Evolutionary conservation across 768 basidiomycete species (phyloP).

Genomic region (Rhodocollybia butyracea): DNA sequence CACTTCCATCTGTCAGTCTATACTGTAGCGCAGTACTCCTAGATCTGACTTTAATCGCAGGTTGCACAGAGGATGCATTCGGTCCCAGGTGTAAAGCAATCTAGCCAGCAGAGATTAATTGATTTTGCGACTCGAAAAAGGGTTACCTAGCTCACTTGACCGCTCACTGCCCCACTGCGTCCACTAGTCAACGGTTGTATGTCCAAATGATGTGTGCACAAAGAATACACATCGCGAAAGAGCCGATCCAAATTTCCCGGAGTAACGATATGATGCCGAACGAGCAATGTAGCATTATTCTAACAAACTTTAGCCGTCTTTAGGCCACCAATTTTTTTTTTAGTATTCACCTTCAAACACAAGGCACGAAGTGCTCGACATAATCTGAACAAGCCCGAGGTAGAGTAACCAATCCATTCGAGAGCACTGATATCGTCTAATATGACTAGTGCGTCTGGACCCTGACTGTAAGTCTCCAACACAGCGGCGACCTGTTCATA

Average conservation of each 20-base stretch:
- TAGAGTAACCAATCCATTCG: constrained; percentile 66
- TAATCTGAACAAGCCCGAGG: constrained; percentile 52
- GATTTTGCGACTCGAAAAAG: background rate
- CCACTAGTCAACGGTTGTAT: constrained; percentile 71
- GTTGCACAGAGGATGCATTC: constrained; percentile 25
- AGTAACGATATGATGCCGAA: constrained; percentile 63
- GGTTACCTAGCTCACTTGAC: constrained; percentile 50
- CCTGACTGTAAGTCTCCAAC: constrained; percentile 14
- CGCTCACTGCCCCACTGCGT: constrained; percentile 73
- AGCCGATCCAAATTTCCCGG: constrained; percentile 57
- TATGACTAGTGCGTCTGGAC: constrained; percentile 43
- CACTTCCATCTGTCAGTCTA: constrained; percentile 60
- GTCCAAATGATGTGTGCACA: constrained; percentile 69
- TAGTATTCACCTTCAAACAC: constrained; percentile 48
- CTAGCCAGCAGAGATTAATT: constrained; percentile 29
- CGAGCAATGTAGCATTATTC: constrained; percentile 51
- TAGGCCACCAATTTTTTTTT: background rate
- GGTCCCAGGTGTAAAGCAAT: constrained; percentile 61
- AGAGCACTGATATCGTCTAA: constrained; percentile 69
- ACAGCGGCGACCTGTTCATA: constrained; percentile 32
- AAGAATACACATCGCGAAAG: constrained; percentile 54
- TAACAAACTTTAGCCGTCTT: constrained; percentile 24
- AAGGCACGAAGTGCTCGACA: constrained; percentile 53
- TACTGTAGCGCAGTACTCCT: constrained; percentile 66
- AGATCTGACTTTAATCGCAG: constrained; percentile 37